Conservation (phyloP, 805 yeast species). For the Hanseniaspora vineae region DNA sequence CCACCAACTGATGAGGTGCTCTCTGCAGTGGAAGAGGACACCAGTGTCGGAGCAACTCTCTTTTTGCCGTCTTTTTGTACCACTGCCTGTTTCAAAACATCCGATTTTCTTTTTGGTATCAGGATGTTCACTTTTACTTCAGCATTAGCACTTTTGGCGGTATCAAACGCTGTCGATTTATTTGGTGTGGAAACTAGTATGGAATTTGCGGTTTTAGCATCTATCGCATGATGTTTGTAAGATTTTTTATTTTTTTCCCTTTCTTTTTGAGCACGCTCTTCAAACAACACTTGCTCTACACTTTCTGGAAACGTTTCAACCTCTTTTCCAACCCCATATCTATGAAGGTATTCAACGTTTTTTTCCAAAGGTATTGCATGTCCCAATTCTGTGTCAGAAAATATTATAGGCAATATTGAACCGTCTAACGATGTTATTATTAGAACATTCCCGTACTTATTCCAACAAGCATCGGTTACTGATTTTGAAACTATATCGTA, state of each 20-base stretch:
- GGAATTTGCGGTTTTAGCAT: no score
- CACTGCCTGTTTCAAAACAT: constrained; percentile 34
- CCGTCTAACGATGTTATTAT: constrained; percentile 80
- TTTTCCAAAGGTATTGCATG: constrained; percentile 47
- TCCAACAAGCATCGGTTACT: constrained; percentile 84
- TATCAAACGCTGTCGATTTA: no score
- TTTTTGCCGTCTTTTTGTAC: constrained; percentile 67
- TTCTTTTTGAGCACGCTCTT: constrained; percentile 39
- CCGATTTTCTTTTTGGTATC: constrained; percentile 20
- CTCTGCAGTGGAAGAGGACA: constrained; percentile 29
- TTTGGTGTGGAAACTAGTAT: no score
- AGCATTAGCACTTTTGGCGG: constrained; percentile 3
- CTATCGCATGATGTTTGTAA: no score
- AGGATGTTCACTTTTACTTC: constrained; percentile 13
- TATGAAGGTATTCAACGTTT: constrained; percentile 55
- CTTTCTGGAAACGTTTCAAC: constrained; percentile 79
- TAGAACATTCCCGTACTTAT: constrained; percentile 63
- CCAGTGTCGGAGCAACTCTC: constrained; percentile 57
- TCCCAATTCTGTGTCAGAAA: constrained; percentile 56
- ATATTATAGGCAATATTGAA: constrained; percentile 51
- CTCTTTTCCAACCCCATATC: constrained; percentile 84
- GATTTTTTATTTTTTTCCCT: constrained; percentile 10
- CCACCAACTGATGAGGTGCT: no score
- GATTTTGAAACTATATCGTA: constrained; percentile 64
- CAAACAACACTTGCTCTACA: constrained; percentile 61